Base-by-base conservation (phyloP, 768 basidiomycete genomes). In the Boletus vinaceobasis region DNA sequence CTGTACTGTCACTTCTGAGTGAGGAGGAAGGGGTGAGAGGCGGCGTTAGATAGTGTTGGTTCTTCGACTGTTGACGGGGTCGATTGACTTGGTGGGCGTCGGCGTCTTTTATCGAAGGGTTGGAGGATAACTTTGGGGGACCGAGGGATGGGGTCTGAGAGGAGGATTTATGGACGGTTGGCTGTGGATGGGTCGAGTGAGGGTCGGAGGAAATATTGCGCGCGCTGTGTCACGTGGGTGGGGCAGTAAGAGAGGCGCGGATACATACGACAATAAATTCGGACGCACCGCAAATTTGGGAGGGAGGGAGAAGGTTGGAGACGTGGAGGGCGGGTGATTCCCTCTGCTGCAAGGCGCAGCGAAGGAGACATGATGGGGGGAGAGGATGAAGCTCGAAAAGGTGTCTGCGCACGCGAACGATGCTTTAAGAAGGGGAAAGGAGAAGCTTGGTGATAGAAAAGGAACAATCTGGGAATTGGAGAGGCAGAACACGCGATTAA, bases 1-100 rank as follows among this genome's bases (percentile, higher is more conserved):
- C 71, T 15, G 70, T 63, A 19, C 64, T 64, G 36, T 77, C 75
- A 36, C 70, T 71, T 52, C 67, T 73, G 59, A 79, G 73, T 1
- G 79, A 77, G 8, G 84, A 85, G 1, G 87, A 83, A 1, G 87
- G 87, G 1, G 87, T 88, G 42, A 88, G 77, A 11, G 86, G 87
- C 33, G 86, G 86, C 0, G 86, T 88, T 49, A 87, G 74, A 40
- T 84, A 73, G 23, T 70, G 64, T 26, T 71, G 66, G 19, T 69
- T 67, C 48, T 60, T 71, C 17, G 66, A 39, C 27, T 62, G 63
- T 26, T 65, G 69, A 27, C 32, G 56, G 23, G 60, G 29, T 10
- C 56, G 65, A 48, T 59, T 70, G 11, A 29, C 27, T 47, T 43
- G 32, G 45, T 57, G 64, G 5, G 44, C 26, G 50, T 70, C 67